These are phyloP conservation scores for Tricholoma terreum DNA, from an alignment of 768 basidiomycete genomes.

Conservation along the genomic window DNA sequence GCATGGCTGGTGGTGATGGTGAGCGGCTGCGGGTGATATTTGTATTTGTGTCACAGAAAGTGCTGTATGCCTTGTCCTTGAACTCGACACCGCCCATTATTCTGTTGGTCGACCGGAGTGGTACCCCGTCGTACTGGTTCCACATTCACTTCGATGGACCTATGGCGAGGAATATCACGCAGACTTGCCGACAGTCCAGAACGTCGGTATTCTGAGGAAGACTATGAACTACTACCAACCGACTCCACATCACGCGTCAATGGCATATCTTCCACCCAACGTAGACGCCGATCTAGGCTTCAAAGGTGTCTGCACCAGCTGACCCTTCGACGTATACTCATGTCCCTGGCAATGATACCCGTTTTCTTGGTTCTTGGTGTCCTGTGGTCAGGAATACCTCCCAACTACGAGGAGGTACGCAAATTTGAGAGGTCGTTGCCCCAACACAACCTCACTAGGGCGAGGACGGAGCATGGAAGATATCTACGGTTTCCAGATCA, in stretches of 20 bases:
- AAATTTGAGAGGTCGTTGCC: constrained; percentile 18
- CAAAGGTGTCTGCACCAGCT: constrained; percentile 12
- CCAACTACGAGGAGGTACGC: constrained; percentile 20
- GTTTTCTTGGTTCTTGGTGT: constrained; percentile 15
- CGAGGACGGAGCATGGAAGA: constrained; percentile 12
- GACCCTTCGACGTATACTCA: constrained; percentile 16
- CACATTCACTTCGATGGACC: constrained; percentile 14
- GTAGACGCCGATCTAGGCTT: constrained; percentile 11
- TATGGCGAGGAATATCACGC: constrained; percentile 18
- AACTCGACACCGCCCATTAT: neutral
- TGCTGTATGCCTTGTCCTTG: neutral
- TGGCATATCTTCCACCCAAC: constrained; percentile 2
- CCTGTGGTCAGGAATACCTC: constrained; percentile 22
- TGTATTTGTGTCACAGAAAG: neutral
- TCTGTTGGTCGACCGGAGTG: neutral
- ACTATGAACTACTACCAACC: constrained; percentile 19
- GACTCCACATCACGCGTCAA: constrained; percentile 1
- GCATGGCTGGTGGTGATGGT: neutral
- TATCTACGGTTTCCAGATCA: constrained; percentile 54
- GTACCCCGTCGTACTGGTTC: neutral
- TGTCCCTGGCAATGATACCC: constrained; percentile 15
- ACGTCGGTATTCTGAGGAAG: constrained; percentile 16
- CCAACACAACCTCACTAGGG: constrained; percentile 17
- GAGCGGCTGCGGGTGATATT: neutral
- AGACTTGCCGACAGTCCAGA: constrained; percentile 13